Evolutionary conservation across 805 yeast genomes (phyloP).

Genomic region (Millerozyma miso): DNA sequence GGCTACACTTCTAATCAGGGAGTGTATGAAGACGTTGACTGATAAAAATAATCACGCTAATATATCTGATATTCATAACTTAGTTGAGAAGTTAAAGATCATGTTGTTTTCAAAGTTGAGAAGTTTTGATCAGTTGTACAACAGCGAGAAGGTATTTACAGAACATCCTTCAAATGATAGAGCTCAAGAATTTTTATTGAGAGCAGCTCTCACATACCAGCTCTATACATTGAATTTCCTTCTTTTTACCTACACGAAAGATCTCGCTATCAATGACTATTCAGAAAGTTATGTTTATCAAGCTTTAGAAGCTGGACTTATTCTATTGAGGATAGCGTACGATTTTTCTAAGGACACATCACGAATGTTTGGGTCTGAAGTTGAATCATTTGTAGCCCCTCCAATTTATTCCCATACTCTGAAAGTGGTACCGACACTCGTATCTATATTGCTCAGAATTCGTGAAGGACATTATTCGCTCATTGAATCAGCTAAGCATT

Average conservation of each 20-base stretch:
- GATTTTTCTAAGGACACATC: slow-evolving; percentile 5
- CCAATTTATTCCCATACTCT: not conserved
- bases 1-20: not conserved
- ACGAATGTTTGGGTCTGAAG: slow-evolving; percentile 5
- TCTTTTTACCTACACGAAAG: slow-evolving; percentile 1
- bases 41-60: not conserved
- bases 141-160: not conserved
- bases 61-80: not conserved
- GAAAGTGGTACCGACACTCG: not conserved
- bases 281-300: not conserved
- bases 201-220: slow-evolving; percentile 2
- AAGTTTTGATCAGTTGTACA: not conserved
- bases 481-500: not conserved
- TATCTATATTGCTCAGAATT: not conserved
- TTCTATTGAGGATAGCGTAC: slow-evolving; percentile 2
- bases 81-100: slow-evolving; percentile 3
- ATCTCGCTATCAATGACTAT: not conserved
- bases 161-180: slow-evolving; percentile 1
- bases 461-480: not conserved
- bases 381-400: slow-evolving; percentile 5
- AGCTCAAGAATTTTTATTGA: slow-evolving; percentile 6
- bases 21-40: not conserved
- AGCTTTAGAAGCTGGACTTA: slow-evolving; percentile 5
- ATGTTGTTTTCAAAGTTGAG: not conserved
- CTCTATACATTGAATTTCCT: slow-evolving; percentile 2